Evolutionary conservation across 805 yeast genomes (phyloP), one percentile per base, ranked within the genome.

Genomic region (Pichia pseudocactophila): DNA sequence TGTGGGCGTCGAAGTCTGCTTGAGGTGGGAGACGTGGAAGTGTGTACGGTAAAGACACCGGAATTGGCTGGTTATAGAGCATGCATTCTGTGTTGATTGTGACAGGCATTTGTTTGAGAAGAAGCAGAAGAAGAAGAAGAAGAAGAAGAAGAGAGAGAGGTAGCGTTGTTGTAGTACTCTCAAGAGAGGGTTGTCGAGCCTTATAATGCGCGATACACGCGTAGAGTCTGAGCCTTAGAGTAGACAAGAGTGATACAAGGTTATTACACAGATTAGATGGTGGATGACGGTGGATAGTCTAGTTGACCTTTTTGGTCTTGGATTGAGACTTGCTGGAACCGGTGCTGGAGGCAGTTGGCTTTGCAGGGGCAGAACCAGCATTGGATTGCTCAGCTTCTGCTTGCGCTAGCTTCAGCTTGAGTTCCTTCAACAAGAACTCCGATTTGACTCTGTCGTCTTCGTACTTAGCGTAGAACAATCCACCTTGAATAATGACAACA

Each of bases 401-500:
- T 45, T 50, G 30, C 4, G 48, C 56, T 7, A 49, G 38, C 39
- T 56, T 47, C 16, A 27, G 25, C 20, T 40, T 37, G 42, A 60
- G 49, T 37, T 61, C 62, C 2, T 49, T 34, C 43, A 59, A 38
- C 37, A 53, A 51, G 36, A 53, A 61, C 11, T 51, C 45, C 19
- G 52, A 51, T 40, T 56, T 55, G 12, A 51, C 41, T 39, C 52
- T 53, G 19, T 43, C 39, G 43, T 62, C 64, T 37, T 52, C 61
- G 42, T 51, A 48, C 37, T 51, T 50, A 26, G 95, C 95, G 65
- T 83, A 90, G 74, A 83, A 86, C 56, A 90, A 73, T 30, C 97
- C 97, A 41, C 76, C 79, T 66, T 92, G 97, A 52, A 92, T 72
- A 9, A 84, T 70, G 34, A 88, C 64, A n/a, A 88, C 83, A 50